phyloP scores from a whole-genome alignment of 495 filamentous ascomycete species.

The Hypoxylon perforatum region DNA sequence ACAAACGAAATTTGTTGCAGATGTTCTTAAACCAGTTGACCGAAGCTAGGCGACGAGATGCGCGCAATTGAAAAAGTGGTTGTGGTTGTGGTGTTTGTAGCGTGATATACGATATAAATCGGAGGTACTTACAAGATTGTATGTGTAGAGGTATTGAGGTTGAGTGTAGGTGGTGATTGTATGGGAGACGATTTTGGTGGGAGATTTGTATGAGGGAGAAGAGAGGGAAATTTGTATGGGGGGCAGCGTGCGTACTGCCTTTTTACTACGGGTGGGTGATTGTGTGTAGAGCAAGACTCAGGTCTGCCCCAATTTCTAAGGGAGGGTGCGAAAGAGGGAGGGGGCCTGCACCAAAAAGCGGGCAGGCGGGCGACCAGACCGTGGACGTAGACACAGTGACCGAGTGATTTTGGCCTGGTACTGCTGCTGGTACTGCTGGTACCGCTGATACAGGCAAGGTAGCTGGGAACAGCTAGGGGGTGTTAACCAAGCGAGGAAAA shows the following conservation, averaged over 20 bases:
- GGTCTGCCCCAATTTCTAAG: slow-evolving; percentile 49
- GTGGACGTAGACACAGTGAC: slow-evolving; percentile 24
- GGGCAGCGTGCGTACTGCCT: slow-evolving; percentile 59
- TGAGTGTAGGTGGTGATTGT: slow-evolving; percentile 64
- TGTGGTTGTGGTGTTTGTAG: slow-evolving; percentile 47
- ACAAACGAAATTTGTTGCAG: slow-evolving; percentile 13
- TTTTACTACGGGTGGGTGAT: slow-evolving; percentile 72
- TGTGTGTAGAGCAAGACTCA: slow-evolving; percentile 56
- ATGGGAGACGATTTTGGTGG: slow-evolving; percentile 59
- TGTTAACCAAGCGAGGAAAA: slow-evolving; percentile 1
- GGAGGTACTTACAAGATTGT: slow-evolving; percentile 53
- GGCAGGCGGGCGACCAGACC: slow-evolving; percentile 39
- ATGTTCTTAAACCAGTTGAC: slow-evolving; percentile 14
- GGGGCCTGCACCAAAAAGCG: slow-evolving; percentile 44
- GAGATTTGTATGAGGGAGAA: slow-evolving; percentile 71
- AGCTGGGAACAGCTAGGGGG: slow-evolving; percentile 1
- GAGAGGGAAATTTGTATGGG: slow-evolving; percentile 68
- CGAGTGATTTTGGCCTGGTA: slow-evolving; percentile 18
- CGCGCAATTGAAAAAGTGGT: slow-evolving; percentile 24
- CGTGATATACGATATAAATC: slow-evolving; percentile 40
- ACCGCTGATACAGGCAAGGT: neutral
- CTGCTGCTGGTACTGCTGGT: neutral
- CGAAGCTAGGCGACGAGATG: slow-evolving; percentile 5
- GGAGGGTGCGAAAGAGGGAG: slow-evolving; percentile 45
- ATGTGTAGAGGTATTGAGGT: slow-evolving; percentile 49